Evolutionary conservation across 441 rosid genomes (phyloP).

Genomic region (Corymbia calophylla): DNA sequence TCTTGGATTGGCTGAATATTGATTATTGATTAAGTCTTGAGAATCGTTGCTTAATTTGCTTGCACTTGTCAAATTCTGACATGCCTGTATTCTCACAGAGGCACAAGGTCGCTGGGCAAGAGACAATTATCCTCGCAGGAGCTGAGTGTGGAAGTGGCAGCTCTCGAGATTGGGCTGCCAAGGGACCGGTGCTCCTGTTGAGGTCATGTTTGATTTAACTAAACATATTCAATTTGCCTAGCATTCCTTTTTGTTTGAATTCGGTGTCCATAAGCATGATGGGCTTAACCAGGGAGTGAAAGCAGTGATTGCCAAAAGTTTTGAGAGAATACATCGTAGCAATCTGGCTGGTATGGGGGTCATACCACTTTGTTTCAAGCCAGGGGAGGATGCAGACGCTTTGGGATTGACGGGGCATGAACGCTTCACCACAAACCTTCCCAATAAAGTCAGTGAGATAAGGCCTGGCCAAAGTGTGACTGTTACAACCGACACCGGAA

Average conservation of each 20-base stretch:
- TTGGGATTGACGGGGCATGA: slow-evolving; percentile 45
- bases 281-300: background rate
- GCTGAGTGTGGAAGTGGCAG: slow-evolving; percentile 62
- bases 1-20: background rate
- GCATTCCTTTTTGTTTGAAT: background rate
- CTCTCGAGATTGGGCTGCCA: slow-evolving; percentile 69
- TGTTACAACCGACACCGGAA: slow-evolving; percentile 35
- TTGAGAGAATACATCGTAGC: background rate
- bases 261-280: background rate
- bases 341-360: slow-evolving; percentile 41
- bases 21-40: background rate
- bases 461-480: slow-evolving; percentile 48
- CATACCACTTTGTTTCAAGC: slow-evolving; percentile 49
- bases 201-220: background rate
- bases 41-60: background rate
- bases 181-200: slow-evolving; percentile 59
- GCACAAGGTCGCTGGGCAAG: slow-evolving; percentile 41
- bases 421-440: slow-evolving; percentile 49
- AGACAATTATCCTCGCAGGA: slow-evolving; percentile 51
- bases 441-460: slow-evolving; percentile 32
- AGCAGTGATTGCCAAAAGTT: background rate
- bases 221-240: background rate
- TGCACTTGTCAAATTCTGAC: background rate
- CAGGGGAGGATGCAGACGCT: slow-evolving; percentile 39
- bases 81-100: slow-evolving; percentile 14